Conservation (phyloP, 768 basidiomycete genomes). For the Podaxis pistillaris region DNA sequence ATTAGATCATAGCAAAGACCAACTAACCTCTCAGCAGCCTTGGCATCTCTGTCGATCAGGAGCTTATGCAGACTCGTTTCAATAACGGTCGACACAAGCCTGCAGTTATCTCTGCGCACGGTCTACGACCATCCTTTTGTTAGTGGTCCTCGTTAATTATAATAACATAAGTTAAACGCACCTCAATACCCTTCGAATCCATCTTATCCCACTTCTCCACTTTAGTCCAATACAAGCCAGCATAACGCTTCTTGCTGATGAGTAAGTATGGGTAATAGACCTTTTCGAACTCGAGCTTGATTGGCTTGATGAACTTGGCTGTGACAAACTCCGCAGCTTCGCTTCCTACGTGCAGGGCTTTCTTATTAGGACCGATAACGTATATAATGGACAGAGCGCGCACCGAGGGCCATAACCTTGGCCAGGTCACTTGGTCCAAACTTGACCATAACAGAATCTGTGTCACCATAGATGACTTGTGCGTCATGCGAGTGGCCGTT, state of each 20-base stretch:
- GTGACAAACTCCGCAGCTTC: slow-evolving; percentile 95
- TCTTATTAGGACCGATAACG: not conserved
- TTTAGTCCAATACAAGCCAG: slow-evolving; percentile 96
- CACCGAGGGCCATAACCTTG: slow-evolving; percentile 88
- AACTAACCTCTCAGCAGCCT: slow-evolving; percentile 88
- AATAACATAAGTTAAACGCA: slow-evolving; percentile 29
- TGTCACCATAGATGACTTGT: slow-evolving; percentile 97
- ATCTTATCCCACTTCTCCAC: slow-evolving; percentile 97
- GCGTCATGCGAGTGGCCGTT: slow-evolving; percentile 89
- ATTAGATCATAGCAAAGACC: not conserved
- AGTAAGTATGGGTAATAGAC: slow-evolving; percentile 98
- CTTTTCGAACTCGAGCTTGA: slow-evolving; percentile 99
- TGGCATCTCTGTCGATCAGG: slow-evolving; percentile 93
- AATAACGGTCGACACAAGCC: slow-evolving; percentile 97
- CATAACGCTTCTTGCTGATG: slow-evolving; percentile 98
- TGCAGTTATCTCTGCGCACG: slow-evolving; percentile 96
- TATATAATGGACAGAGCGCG: slow-evolving; percentile 19
- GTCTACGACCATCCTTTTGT: slow-evolving; percentile 51
- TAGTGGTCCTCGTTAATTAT: not conserved
- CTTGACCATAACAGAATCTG: slow-evolving; percentile 98
- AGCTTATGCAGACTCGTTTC: slow-evolving; percentile 98
- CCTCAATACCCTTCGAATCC: slow-evolving; percentile 99
- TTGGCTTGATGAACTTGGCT: slow-evolving; percentile 87
- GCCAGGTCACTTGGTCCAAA: slow-evolving; percentile 89
- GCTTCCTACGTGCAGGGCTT: slow-evolving; percentile 50